These are phyloP conservation scores for Pythium grandisporangium DNA, from an alignment of 352 stramenopile genomes.

Conservation along the genomic window DNA sequence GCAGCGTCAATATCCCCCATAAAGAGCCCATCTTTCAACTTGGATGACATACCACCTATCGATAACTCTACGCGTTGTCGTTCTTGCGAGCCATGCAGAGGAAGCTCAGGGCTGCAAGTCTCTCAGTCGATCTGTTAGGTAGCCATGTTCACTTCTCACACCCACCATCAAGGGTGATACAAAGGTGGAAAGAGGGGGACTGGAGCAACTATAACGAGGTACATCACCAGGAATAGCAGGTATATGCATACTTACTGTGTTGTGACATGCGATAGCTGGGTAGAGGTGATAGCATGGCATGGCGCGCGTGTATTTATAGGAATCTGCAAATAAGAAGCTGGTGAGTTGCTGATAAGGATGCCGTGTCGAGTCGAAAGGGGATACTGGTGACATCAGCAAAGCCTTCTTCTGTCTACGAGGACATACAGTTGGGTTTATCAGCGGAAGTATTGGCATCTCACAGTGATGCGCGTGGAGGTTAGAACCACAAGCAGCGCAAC, in stretches of 20 bases:
- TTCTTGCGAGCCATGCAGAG: no score
- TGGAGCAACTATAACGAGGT: no score
- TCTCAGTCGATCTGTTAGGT: conserved; percentile 1
- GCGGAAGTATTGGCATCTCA: no score
- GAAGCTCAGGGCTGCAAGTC: no score
- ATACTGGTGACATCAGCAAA: conserved; percentile 68
- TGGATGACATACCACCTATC: conserved; percentile 79
- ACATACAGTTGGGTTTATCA: not conserved
- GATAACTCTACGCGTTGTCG: no score
- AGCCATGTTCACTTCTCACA: conserved; percentile 3
- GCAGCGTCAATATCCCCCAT: conserved; percentile 89
- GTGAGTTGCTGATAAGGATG: conserved; percentile 22
- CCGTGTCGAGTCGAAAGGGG: conserved; percentile 37
- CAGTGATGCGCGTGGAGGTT: no score
- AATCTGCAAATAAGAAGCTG: conserved; percentile 44
- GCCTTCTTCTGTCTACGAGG: conserved; percentile 45
- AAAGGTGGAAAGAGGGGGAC: no score
- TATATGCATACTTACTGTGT: no score
- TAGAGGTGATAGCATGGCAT: no score
- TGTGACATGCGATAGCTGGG: no score
- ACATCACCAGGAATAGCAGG: no score
- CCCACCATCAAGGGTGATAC: not conserved
- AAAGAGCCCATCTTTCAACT: conserved; percentile 93
- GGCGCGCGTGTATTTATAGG: conserved; percentile 32
- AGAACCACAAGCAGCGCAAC: no score